Conservation (phyloP, 2,329 filamentous ascomycete genomes). For the Alternaria solani region DNA sequence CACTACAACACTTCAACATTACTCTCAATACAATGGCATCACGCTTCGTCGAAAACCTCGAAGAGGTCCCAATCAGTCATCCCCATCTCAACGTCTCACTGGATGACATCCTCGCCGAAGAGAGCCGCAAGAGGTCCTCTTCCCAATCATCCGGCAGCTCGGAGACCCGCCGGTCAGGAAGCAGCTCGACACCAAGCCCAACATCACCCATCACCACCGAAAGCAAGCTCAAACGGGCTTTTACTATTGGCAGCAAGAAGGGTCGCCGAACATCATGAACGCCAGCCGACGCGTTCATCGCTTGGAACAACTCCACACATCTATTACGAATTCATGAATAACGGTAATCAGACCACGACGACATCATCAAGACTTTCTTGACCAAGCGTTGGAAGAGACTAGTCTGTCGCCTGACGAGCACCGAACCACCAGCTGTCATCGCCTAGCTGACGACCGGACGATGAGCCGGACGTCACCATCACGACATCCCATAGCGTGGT, state of each 20-base stretch:
- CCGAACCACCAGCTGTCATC: not conserved
- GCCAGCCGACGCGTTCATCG: not conserved
- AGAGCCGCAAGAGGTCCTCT: conserved; percentile 44
- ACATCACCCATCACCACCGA: conserved; percentile 38
- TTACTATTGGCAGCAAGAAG: conserved; percentile 47
- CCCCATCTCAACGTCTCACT: conserved; percentile 52
- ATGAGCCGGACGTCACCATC: conserved; percentile 9
- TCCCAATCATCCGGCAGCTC: conserved; percentile 44
- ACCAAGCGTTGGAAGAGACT: conserved; percentile 46
- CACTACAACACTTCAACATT: not conserved
- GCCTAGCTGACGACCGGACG: conserved; percentile 3
- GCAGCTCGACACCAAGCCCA: conserved; percentile 30
- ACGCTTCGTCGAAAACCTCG: conserved; percentile 51
- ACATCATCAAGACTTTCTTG: conserved; percentile 19
- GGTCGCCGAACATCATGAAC: conserved; percentile 28
- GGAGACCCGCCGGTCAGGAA: conserved; percentile 35
- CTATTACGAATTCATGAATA: conserved; percentile 5
- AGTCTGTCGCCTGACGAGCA: conserved; percentile 5
- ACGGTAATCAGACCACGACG: conserved; percentile 10
- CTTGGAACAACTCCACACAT: not conserved
- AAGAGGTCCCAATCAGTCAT: conserved; percentile 48
- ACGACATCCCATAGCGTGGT: conserved; percentile 6
- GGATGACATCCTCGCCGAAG: conserved; percentile 51
- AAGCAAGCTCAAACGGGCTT: conserved; percentile 38
- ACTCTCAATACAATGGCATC: conserved; percentile 40